A percentile compares a stretch with the other conserved stretches of the same genome.
These are phyloP conservation scores for Cryptococcus wingfieldii DNA, from an alignment of 1,284 basidiomycete species.

Conservation along the genomic window DNA sequence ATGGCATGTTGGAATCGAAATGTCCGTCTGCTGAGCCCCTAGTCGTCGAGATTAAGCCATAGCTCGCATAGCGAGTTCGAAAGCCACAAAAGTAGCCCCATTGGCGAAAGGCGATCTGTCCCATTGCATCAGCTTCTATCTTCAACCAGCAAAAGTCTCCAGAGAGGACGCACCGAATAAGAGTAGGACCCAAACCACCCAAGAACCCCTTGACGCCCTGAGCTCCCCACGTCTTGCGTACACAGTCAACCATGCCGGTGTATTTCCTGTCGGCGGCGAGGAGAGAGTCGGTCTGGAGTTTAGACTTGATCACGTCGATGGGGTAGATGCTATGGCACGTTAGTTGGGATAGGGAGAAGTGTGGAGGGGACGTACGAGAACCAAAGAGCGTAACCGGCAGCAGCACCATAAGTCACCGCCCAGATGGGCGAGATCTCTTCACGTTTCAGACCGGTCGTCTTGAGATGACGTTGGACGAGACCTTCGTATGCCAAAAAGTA, in stretches of 20 bases:
- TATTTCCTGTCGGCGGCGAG: conserved; percentile 70
- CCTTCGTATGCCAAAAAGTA: conserved; percentile 95
- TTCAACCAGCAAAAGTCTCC: background rate
- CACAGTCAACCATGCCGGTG: conserved; percentile 73
- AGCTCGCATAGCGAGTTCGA: conserved; percentile 69
- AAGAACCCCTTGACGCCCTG: conserved; percentile 84
- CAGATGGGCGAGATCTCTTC: conserved; percentile 72
- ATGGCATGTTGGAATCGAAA: too few relatives aligned
- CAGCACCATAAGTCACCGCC: conserved; percentile 77
- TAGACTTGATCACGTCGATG: conserved; percentile 90
- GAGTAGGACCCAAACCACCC: conserved; percentile 80
- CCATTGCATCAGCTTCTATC: background rate
- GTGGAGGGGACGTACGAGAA: conserved; percentile 25
- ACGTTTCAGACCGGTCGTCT: conserved; percentile 62
- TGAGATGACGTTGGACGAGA: conserved; percentile 78
- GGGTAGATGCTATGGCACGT: conserved; percentile 66
- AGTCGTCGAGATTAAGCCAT: conserved; percentile 19
- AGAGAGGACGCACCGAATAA: conserved; percentile 66
- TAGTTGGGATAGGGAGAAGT: conserved; percentile 5
- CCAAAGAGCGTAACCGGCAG: conserved; percentile 57
- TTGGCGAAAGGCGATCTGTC: conserved; percentile 59
- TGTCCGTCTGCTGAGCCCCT: too few relatives aligned
- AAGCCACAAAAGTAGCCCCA: conserved; percentile 87
- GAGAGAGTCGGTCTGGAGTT: conserved; percentile 92
- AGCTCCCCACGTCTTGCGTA: conserved; percentile 69